Evolutionary conservation across 768 basidiomycete species (phyloP).

Genomic region (Cyathus striatus): DNA sequence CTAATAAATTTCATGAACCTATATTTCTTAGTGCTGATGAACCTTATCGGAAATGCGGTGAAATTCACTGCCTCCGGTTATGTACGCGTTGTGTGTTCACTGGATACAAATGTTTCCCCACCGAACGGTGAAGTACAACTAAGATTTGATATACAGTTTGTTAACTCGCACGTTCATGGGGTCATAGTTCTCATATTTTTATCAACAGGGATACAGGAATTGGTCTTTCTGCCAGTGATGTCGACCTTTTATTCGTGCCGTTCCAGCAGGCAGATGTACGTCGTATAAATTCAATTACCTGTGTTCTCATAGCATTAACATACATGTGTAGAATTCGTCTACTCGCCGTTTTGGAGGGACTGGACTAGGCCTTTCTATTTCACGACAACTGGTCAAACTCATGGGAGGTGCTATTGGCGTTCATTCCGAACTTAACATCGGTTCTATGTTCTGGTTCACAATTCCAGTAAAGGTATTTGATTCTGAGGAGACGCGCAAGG

Average conservation of each 20-base stretch:
- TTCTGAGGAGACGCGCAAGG: constrained; percentile 54
- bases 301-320: not conserved
- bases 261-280: constrained; percentile 70
- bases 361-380: constrained; percentile 73
- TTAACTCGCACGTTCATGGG: constrained; percentile 3
- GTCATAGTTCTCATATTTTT: constrained; percentile 1
- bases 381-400: constrained; percentile 68
- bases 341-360: constrained; percentile 75
- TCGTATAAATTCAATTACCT: not conserved
- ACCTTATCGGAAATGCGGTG: constrained; percentile 71
- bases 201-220: constrained; percentile 62
- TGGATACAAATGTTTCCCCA: constrained; percentile 32
- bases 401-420: constrained; percentile 74
- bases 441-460: constrained; percentile 72
- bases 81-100: constrained; percentile 56
- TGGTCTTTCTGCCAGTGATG: constrained; percentile 60
- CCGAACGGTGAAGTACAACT: constrained; percentile 41
- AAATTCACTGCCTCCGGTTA: constrained; percentile 66
- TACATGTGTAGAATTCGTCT: constrained; percentile 47
- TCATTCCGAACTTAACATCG: constrained; percentile 55
- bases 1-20: constrained; percentile 2
- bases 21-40: constrained; percentile 55
- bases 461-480: constrained; percentile 59
- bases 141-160: constrained; percentile 64
- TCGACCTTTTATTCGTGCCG: constrained; percentile 64